Evolutionary conservation across 2,329 filamentous ascomycete genomes (phyloP), one percentile per base, ranked within the genome.

Genomic region (Trichoderma sp.): DNA sequence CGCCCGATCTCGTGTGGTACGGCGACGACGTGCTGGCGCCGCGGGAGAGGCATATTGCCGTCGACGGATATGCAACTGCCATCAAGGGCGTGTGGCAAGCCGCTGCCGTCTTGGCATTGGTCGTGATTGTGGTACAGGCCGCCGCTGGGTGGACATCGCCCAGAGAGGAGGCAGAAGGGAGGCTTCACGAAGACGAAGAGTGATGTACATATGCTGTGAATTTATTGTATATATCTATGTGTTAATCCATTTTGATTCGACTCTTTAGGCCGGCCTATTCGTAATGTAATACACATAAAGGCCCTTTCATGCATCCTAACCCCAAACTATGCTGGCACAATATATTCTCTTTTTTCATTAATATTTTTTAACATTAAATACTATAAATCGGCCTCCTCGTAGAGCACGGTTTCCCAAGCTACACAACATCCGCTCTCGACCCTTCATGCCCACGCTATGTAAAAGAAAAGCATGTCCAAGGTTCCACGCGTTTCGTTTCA

Each of bases 101-200:
- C 12, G 86, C 86, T 1, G 84, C 85, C 2, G 78, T 78, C 3
- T 67, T 87, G 58, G 82, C 81, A 3, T 72, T 86, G 4, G 30
- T 84, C 5, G 83, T 88, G 4, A 64, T 87, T 58, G 57, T 83
- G 2, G 70, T 87, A 39, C 87, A 89, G 79, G 84, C 85, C 1
- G 81, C 81, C 8, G 86, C 86, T 9, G 87, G 87, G 3, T 87
- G 86, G 86, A 80, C 78, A n/a, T 82, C 80, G 1, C 83, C 85
- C 71, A 28, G 80, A 68, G 76, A 76, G 36, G 79, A 82, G 36
- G 28, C 11, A 12, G 30, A 21, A 3, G n/a, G 62, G 78, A 78
- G 14, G 74, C 78, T n/a, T 8, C 79, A 75, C 15, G 81, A 82
- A 69, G 78, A 51, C 8, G 56, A 53, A 9, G 62, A 51, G 14